Percentiles rank a stretch among this genome's conserved stretches.
Conservation (phyloP, 768 basidiomycete genomes). For the Mycena kentingensis region DNA sequence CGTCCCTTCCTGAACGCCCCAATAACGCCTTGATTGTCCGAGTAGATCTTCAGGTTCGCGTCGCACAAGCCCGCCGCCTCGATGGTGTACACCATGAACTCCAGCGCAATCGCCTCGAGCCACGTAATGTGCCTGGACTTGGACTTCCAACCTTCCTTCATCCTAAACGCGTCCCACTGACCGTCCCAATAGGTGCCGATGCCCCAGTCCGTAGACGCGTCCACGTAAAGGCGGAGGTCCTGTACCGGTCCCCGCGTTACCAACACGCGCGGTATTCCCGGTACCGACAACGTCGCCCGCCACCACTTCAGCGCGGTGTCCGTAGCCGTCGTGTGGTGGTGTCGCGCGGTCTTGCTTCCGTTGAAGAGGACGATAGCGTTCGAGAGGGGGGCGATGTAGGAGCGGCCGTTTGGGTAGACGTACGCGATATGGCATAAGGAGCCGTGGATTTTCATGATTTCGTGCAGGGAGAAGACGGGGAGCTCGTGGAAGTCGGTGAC, state of each 20-base stretch:
- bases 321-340: not conserved
- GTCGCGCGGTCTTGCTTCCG: not conserved
- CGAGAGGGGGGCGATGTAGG: not conserved
- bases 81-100: slow-evolving; percentile 25
- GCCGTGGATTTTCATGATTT: slow-evolving; percentile 21
- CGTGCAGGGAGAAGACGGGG: slow-evolving; percentile 2
- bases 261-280: not conserved
- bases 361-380: not conserved
- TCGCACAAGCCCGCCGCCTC: slow-evolving; percentile 16
- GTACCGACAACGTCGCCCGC: not conserved
- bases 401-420: slow-evolving; percentile 10
- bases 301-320: not conserved
- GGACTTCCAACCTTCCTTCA: slow-evolving; percentile 12
- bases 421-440: slow-evolving; percentile 28
- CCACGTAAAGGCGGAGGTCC: slow-evolving; percentile 19
- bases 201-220: slow-evolving; percentile 20
- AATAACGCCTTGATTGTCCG: slow-evolving; percentile 39
- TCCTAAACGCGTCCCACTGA: slow-evolving; percentile 15
- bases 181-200: slow-evolving; percentile 9
- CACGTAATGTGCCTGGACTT: slow-evolving; percentile 27
- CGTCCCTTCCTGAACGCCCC: slow-evolving; percentile 34
- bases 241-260: not conserved
- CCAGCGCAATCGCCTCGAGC: slow-evolving; percentile 29
- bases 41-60: slow-evolving; percentile 26
- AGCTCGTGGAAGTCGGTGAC: slow-evolving; percentile 15